phyloP scores from a whole-genome alignment of 495 filamentous ascomycete species.

The Annulohypoxylon stygium region DNA sequence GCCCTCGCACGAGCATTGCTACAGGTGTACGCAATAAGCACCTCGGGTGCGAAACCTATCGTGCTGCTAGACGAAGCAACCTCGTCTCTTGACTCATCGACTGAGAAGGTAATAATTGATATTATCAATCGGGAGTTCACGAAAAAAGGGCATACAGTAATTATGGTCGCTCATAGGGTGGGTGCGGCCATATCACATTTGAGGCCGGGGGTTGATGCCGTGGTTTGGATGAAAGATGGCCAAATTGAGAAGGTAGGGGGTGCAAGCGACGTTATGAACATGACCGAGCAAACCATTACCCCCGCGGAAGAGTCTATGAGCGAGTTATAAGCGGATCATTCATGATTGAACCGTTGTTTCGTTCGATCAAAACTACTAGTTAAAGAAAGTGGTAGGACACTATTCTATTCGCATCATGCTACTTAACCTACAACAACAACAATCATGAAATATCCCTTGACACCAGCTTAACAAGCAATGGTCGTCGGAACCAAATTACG shows the following conservation, averaged over 20 bases:
- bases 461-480: neutral
- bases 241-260: constrained; percentile 41
- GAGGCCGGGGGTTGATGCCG: constrained; percentile 46
- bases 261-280: constrained; percentile 9
- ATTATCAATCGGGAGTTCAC: constrained; percentile 70
- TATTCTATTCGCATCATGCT: neutral
- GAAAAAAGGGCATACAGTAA: constrained; percentile 63
- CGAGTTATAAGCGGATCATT: neutral
- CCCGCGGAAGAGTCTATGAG: neutral
- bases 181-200: constrained; percentile 61
- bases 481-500: constrained; percentile 11
- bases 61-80: constrained; percentile 89
- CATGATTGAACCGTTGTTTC: neutral
- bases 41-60: constrained; percentile 57
- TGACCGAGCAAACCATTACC: neutral
- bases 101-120: constrained; percentile 81
- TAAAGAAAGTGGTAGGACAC: too few relatives aligned
- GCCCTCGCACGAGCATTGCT: constrained; percentile 30
- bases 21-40: constrained; percentile 19
- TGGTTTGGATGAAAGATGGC: constrained; percentile 54
- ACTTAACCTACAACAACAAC: too few relatives aligned
- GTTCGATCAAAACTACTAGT: too few relatives aligned
- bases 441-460: neutral
- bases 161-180: constrained; percentile 74
- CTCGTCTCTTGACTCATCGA: constrained; percentile 81